phyloP scores from a whole-genome alignment of 1,284 basidiomycete species.

The Puccinia novopanici region DNA sequence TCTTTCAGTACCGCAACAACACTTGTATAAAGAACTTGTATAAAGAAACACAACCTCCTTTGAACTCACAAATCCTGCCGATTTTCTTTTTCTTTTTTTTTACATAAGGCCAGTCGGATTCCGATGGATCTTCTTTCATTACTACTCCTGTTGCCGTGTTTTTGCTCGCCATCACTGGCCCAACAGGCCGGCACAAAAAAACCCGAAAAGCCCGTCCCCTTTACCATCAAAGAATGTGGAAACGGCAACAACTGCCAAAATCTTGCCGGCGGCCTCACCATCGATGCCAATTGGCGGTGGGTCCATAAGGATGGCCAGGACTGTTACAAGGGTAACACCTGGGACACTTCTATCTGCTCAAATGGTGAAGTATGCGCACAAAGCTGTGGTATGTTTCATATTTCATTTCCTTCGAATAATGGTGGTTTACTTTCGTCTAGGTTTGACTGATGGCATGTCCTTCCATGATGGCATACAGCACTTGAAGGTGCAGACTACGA shows the following conservation, averaged over 20 bases:
- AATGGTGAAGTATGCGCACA: constrained; percentile 9
- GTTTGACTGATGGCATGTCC: neutral
- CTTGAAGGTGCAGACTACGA: constrained; percentile 15
- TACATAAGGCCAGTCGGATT: neutral
- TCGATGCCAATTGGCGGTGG: constrained; percentile 30
- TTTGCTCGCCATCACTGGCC: neutral
- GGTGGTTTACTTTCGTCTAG: neutral
- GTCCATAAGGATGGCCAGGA: neutral
- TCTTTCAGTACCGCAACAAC: too few species aligned
- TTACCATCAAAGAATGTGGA: constrained; percentile 6
- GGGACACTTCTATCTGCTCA: constrained; percentile 20
- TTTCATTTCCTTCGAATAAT: neutral
- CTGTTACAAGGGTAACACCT: neutral
- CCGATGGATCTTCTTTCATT: neutral
- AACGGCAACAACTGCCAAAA: neutral
- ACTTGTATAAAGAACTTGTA: neutral
- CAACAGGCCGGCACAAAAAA: constrained; percentile 4
- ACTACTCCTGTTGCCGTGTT: neutral
- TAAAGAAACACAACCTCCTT: neutral
- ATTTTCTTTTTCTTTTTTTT: neutral
- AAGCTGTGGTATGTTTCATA: constrained; percentile 6
- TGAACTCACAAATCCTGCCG: neutral
- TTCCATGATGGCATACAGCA: neutral
- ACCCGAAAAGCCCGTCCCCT: neutral
- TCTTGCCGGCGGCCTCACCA: neutral